phyloP scores from a whole-genome alignment of 768 basidiomycete species.

The Cantharellus cinnabarinus region DNA sequence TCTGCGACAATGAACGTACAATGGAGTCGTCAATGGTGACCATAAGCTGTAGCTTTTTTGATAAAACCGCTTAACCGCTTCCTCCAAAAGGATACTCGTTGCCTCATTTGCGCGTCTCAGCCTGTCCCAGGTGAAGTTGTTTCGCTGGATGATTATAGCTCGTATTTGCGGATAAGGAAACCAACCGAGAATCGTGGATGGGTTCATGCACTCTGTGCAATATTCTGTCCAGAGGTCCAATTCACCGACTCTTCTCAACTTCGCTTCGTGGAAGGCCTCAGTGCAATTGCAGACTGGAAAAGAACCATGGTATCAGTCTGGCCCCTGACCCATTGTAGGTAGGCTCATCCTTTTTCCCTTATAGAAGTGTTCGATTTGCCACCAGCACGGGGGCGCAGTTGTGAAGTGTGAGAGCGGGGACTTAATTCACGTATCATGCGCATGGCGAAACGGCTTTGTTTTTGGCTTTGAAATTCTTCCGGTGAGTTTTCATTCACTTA shows the following conservation, averaged over 20 bases:
- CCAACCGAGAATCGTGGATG: constrained; percentile 87
- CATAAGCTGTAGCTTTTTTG: too few relatives aligned
- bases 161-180: constrained; percentile 56
- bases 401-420: constrained; percentile 72
- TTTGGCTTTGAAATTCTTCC: constrained; percentile 88
- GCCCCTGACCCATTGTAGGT: neutral
- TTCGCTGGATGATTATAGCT: constrained; percentile 6
- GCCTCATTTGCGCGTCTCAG: constrained; percentile 52
- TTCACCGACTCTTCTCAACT: constrained; percentile 59
- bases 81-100: constrained; percentile 47
- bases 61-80: too few relatives aligned
- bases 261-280: constrained; percentile 71
- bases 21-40: constrained; percentile 47
- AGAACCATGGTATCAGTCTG: constrained; percentile 46
- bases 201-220: constrained; percentile 78
- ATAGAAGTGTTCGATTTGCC: constrained; percentile 62
- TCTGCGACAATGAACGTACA: constrained; percentile 68
- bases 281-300: constrained; percentile 39
- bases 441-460: constrained; percentile 62
- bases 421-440: constrained; percentile 78
- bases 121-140: neutral
- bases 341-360: neutral
- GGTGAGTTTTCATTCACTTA: constrained; percentile 18
- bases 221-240: constrained; percentile 67
- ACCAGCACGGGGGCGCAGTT: constrained; percentile 45